Evolutionary conservation across 495 filamentous ascomycete species (phyloP), one percentile per base, ranked within the genome.

Genomic region (Neurospora sp.): DNA sequence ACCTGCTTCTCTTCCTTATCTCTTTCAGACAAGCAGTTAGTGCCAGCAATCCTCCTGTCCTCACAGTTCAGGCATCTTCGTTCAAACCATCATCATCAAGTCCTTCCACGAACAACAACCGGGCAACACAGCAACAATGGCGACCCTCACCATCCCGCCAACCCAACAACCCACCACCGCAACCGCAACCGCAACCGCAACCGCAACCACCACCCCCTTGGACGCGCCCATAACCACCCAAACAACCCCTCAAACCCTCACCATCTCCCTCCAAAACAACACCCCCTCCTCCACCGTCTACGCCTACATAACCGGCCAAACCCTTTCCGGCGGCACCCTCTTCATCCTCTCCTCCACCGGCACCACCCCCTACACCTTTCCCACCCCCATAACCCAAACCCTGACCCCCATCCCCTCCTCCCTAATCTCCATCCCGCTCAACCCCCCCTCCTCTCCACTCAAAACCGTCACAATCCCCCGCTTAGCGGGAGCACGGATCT

Each of bases 301-400:
- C 77, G 91, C 88, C n/a, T 92, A 91, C 75, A 85, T 93, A 73
- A 93, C 90, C 1, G 91, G 91, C 40, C 83, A 82, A 22, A 89
- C 88, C 40, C 79, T 91, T 61, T 84, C 86, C 81, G 87, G 89
- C 75, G 87, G 89, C 75, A 81, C 82, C 17, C 81, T 89, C 3
- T 86, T 90, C 70, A 82, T 93, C 27, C 83, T 94, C 44, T 84
- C 88, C 76, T 79, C 89, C 35, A 89, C 93, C 70, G 82, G 83
- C 72, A 73, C 74, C 69, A 81, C 80, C 9, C 70, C 78, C 31
- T 84, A 82, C 77, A 8, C 3, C 2, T 76, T 76, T 14, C 82
- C 83, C 0, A n/a, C 42, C 7, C 80, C 79, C 1, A 79, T 82
- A 1, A 42, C 76, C 5, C 48, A 42, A 20, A 73, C 70, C 4